phyloP scores from a whole-genome alignment of 176 grass and related monocot species.

The Chloris gayana region DNA sequence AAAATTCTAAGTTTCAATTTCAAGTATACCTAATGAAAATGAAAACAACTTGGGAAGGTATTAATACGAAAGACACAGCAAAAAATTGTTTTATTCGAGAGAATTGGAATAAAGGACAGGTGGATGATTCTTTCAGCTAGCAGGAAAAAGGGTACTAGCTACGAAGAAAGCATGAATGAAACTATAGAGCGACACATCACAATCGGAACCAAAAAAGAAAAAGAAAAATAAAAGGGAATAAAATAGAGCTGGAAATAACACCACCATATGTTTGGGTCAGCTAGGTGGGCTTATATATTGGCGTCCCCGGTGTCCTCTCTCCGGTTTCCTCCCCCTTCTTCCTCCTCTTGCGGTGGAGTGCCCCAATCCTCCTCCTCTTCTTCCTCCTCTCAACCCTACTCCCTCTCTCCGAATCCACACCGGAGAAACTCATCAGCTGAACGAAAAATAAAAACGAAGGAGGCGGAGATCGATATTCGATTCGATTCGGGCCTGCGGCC shows the following conservation, averaged over 20 bases:
- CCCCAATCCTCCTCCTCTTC: slow-evolving; percentile 17
- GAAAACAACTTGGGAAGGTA: no score
- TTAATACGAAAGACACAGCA: not conserved
- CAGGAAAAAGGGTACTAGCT: not conserved
- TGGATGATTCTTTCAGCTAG: not conserved
- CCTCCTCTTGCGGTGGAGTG: slow-evolving; percentile 16
- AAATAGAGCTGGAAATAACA: not conserved
- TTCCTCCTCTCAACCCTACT: slow-evolving; percentile 42
- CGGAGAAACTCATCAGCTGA: not conserved
- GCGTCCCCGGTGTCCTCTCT: not conserved
- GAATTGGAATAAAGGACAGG: not conserved
- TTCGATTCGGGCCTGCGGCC: slow-evolving; percentile 29
- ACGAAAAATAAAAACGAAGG: not conserved
- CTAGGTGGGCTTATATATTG: slow-evolving; percentile 5
- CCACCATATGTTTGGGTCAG: not conserved
- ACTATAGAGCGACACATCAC: not conserved
- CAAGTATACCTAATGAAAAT: no score
- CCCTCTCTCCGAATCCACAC: slow-evolving; percentile 29
- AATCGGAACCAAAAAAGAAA: not conserved
- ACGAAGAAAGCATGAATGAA: not conserved
- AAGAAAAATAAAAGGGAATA: not conserved
- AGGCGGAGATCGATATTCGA: slow-evolving; percentile 25
- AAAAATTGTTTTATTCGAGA: not conserved
- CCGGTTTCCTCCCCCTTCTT: slow-evolving; percentile 15
- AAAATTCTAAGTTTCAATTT: no score